These are phyloP conservation scores for Ceratocystis ficicola DNA, from an alignment of 2,329 filamentous ascomycete species.

Conservation along the genomic window DNA sequence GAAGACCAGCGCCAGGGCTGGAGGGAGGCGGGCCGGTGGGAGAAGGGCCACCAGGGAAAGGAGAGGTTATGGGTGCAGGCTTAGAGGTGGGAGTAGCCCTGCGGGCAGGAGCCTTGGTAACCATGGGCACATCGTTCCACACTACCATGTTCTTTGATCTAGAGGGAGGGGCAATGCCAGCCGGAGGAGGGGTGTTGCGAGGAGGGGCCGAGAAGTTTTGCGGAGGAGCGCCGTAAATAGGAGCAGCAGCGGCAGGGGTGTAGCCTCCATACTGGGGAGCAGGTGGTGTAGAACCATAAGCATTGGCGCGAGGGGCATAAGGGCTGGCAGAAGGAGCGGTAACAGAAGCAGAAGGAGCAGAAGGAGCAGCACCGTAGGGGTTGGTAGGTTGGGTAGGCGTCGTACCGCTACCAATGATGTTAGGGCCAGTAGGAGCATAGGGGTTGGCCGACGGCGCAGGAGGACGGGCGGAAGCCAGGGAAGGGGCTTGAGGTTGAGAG, in stretches of 20 bases:
- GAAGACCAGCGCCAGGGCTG: conserved; percentile 47
- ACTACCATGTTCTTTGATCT: conserved; percentile 59
- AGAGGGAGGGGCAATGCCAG: conserved; percentile 43
- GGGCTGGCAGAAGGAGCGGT: conserved; percentile 24
- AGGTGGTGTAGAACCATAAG: conserved; percentile 6
- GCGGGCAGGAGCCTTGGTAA: conserved; percentile 61
- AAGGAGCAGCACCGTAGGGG: conserved; percentile 39
- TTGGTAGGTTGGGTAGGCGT: conserved; percentile 22
- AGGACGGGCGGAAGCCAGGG: conserved; percentile 25
- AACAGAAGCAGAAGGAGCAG: conserved; percentile 29
- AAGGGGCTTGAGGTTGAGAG: conserved; percentile 10
- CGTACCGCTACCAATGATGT: conserved; percentile 13
- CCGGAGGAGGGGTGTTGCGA: conserved; percentile 53
- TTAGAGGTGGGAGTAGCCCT: conserved; percentile 54
- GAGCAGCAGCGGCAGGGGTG: conserved; percentile 26
- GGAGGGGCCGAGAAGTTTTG: conserved; percentile 32
- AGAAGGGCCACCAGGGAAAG: conserved; percentile 57
- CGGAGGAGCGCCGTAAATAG: conserved; percentile 28
- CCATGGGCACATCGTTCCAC: conserved; percentile 93
- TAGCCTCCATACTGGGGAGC: conserved; percentile 22
- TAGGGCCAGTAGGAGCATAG: conserved; percentile 20
- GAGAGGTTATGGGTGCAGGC: conserved; percentile 55
- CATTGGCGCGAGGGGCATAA: conserved; percentile 18
- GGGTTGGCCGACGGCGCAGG: conserved; percentile 27
- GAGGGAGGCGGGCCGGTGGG: conserved; percentile 45